Percentiles rank a stretch among this genome's conserved stretches.
Evolutionary conservation across 345 rosid genomes (phyloP).

Genomic region (Citrus unshiu): DNA sequence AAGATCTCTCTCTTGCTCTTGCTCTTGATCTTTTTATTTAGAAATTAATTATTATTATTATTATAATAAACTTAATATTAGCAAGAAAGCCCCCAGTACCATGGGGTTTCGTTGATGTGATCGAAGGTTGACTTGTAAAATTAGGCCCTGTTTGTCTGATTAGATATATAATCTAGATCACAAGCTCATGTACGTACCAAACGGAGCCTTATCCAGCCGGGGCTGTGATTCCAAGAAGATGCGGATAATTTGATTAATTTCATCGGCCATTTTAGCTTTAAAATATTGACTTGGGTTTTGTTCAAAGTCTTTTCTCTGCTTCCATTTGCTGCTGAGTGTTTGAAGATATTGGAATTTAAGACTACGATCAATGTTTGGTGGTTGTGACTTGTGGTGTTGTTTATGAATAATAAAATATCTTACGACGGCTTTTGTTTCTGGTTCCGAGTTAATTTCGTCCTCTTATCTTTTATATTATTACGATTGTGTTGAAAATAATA

Average conservation of each 20-base stretch:
- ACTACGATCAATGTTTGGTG: not conserved
- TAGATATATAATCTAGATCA: too few relatives aligned
- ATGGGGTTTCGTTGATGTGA: not conserved
- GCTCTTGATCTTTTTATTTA: too few relatives aligned
- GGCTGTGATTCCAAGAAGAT: constrained; percentile 5
- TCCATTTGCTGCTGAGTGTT: not conserved
- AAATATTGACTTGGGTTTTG: not conserved
- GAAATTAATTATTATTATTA: too few relatives aligned
- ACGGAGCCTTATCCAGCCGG: not conserved
- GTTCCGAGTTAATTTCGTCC: not conserved
- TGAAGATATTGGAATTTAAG: not conserved
- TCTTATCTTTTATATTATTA: too few relatives aligned
- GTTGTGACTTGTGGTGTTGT: not conserved
- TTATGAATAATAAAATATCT: not conserved
- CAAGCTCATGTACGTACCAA: too few relatives aligned
- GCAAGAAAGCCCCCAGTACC: not conserved
- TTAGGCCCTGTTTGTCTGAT: not conserved
- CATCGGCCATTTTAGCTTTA: not conserved
- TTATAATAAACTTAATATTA: too few relatives aligned
- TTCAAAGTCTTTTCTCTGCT: not conserved
- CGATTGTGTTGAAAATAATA: too few relatives aligned
- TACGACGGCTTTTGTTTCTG: not conserved
- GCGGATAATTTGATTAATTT: not conserved
- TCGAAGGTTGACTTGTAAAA: not conserved
- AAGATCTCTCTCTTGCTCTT: too few relatives aligned